phyloP scores from a whole-genome alignment of 306 rosid species.

The Purshia tridentata region DNA sequence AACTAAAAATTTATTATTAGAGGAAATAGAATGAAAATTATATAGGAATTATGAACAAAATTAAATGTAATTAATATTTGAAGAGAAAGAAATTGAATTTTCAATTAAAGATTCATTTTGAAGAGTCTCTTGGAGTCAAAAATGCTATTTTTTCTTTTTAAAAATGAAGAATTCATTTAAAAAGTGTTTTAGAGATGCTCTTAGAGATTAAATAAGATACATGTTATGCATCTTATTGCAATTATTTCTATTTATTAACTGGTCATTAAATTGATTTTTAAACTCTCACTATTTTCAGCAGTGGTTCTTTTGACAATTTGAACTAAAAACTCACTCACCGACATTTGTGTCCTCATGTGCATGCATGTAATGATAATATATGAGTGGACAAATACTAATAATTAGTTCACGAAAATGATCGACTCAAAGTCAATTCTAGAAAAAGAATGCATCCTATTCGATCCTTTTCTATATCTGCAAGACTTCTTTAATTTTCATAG shows the following conservation, averaged over 20 bases:
- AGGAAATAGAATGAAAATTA: too few relatives aligned
- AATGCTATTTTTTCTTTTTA: too few relatives aligned
- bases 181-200: too few relatives aligned
- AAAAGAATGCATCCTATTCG: conserved; percentile 3
- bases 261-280: background rate
- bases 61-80: too few relatives aligned
- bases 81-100: too few relatives aligned
- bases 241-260: background rate
- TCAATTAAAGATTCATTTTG: too few relatives aligned
- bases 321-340: background rate
- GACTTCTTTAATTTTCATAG: background rate
- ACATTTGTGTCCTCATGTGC: background rate
- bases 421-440: background rate
- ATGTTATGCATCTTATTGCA: too few relatives aligned
- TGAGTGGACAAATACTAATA: background rate
- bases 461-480: background rate
- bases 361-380: background rate
- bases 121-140: too few relatives aligned
- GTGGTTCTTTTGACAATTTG: background rate
- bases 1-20: too few relatives aligned
- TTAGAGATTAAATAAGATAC: too few relatives aligned
- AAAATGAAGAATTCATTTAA: too few relatives aligned
- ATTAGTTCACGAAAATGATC: background rate
- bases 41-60: too few relatives aligned
- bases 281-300: background rate